Evolutionary conservation across 345 rosid species (phyloP), one percentile per base, ranked within the genome.

Genomic region (Hibiscus tridactylites): DNA sequence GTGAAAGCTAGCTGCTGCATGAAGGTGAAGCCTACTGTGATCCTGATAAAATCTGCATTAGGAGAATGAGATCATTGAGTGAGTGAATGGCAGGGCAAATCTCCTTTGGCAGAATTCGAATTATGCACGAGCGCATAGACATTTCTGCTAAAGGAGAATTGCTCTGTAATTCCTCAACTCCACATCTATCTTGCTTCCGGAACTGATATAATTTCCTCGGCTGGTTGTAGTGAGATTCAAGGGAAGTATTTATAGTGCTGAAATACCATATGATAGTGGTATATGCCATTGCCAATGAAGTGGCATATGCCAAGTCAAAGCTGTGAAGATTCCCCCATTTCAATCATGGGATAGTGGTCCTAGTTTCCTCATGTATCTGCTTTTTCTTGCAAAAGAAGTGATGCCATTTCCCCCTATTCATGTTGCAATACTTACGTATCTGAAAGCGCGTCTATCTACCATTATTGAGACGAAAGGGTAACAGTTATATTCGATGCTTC

Each of bases 321-420:
- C 44, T 63, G 5, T 60, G 75, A 52, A 67, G 50, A 65, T 68
- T 61, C 64, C 58, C 75, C 74, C 68, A 39, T 79, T 74, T 73
- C 47, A 28, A 57, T 79, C 64, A 77, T 72, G 81, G 74, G 35
- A 70, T 24, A 10, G 75, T 77, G 85, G 83, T 75, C 85, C 83
- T 73, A 29, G 46, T 70, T 76, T 76, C 21, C 24, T 50, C 54
- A n/a, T 66, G 21, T 24, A 39, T 66, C 54, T 66, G 54, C 57
- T 66, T 12, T 66, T 52, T 26, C 56, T 66, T 66, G 56, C 39
- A 26, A 47, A 66, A 66, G 70, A 42, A 42, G 11, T 13, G 13
- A 66, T 15, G 19, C 70, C 70, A 65, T 21, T 66, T 65, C 15
- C 9, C 54, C 70, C 11, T 13, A 46, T 46, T 12, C 47, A 15